Percentiles rank a stretch among this genome's conserved stretches.
These are phyloP conservation scores for Fusarium sp. DNA, from an alignment of 2,329 filamentous ascomycete genomes.

Conservation along the genomic window DNA sequence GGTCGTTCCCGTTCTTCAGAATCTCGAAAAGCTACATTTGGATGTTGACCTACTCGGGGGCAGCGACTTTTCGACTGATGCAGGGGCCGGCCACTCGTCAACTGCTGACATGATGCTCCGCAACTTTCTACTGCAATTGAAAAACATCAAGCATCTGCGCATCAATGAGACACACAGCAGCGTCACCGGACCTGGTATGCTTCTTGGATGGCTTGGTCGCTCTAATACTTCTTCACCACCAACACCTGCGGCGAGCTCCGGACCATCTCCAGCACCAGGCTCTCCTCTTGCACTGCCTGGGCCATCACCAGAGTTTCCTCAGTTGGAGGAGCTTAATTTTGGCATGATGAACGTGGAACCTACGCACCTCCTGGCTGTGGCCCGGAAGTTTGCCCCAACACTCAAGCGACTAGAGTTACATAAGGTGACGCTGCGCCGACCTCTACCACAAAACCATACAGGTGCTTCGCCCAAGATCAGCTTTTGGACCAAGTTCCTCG, in stretches of 20 bases:
- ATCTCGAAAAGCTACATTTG: slow-evolving; percentile 58
- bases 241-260: neutral
- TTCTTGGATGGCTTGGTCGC: slow-evolving; percentile 55
- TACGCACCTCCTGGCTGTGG: slow-evolving; percentile 49
- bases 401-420: slow-evolving; percentile 60
- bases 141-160: slow-evolving; percentile 62
- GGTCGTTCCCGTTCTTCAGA: slow-evolving; percentile 55
- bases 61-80: slow-evolving; percentile 4
- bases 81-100: slow-evolving; percentile 3
- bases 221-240: slow-evolving; percentile 5
- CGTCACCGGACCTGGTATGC: slow-evolving; percentile 27
- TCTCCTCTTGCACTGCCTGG: neutral
- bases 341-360: slow-evolving; percentile 52
- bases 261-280: neutral
- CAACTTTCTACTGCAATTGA: slow-evolving; percentile 41
- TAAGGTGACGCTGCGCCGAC: slow-evolving; percentile 51
- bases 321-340: slow-evolving; percentile 57
- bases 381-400: slow-evolving; percentile 57
- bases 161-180: slow-evolving; percentile 54
- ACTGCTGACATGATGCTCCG: slow-evolving; percentile 35
- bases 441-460: slow-evolving; percentile 13
- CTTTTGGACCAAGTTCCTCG: slow-evolving; percentile 56
- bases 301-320: slow-evolving; percentile 47
- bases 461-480: slow-evolving; percentile 40
- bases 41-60: slow-evolving; percentile 41